Conservation (phyloP, 495 filamentous ascomycete species). For the Rostrohypoxylon terebratum region DNA sequence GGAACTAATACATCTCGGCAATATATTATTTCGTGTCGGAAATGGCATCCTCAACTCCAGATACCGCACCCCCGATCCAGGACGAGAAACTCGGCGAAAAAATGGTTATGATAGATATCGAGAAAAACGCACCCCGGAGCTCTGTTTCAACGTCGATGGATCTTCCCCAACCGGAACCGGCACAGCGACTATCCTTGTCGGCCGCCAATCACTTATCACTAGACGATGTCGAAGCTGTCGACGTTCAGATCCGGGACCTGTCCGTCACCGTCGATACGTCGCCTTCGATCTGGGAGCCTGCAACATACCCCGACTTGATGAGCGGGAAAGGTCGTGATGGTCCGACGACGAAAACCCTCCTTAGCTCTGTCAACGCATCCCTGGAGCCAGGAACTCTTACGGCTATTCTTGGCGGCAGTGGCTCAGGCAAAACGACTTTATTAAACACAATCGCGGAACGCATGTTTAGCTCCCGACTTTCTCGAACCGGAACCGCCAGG, state of each 20-base stretch:
- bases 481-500: slow-evolving; percentile 63
- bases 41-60: slow-evolving; percentile 30
- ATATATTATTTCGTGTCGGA: neutral
- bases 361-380: slow-evolving; percentile 46
- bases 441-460: slow-evolving; percentile 76
- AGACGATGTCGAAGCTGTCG: slow-evolving; percentile 69
- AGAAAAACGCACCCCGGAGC: slow-evolving; percentile 37
- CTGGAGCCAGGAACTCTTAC: slow-evolving; percentile 68
- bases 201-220: slow-evolving; percentile 65
- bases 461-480: slow-evolving; percentile 66
- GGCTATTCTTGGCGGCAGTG: slow-evolving; percentile 78
- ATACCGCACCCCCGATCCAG: neutral
- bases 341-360: slow-evolving; percentile 49
- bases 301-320: slow-evolving; percentile 52
- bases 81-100: slow-evolving; percentile 24
- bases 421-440: slow-evolving; percentile 78
- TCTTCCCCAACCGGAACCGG: slow-evolving; percentile 23
- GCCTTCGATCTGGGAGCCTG: slow-evolving; percentile 52
- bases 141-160: slow-evolving; percentile 45
- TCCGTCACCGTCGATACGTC: slow-evolving; percentile 66
- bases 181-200: slow-evolving; percentile 35
- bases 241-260: slow-evolving; percentile 67
- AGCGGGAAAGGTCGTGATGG: slow-evolving; percentile 39
- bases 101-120: slow-evolving; percentile 16
- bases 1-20: slow-evolving; percentile 9